Percentiles rank a stretch among this genome's conserved stretches.
phyloP scores from a whole-genome alignment of 2,329 filamentous ascomycete genomes.

The Phoma sp. region DNA sequence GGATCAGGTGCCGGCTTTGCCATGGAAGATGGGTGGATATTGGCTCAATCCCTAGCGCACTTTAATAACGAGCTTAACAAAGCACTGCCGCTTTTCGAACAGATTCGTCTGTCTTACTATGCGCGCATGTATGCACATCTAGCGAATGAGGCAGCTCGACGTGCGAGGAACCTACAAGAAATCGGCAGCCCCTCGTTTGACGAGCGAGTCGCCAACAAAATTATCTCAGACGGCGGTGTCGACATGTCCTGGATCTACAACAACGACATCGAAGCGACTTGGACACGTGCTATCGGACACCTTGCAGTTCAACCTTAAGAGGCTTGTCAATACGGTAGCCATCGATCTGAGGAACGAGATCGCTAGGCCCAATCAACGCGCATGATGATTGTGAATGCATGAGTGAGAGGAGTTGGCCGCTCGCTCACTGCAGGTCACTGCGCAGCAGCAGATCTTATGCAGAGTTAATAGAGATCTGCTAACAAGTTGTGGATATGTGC shows the following conservation, averaged over 20 bases:
- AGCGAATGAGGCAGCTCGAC: slow-evolving; percentile 20
- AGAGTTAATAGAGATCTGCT: too few relatives aligned
- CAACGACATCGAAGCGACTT: slow-evolving; percentile 52
- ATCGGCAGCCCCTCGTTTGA: slow-evolving; percentile 32
- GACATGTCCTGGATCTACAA: slow-evolving; percentile 53
- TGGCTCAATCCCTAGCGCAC: slow-evolving; percentile 44
- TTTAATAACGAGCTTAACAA: slow-evolving; percentile 24
- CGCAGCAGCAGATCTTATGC: too few relatives aligned
- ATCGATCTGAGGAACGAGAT: too few relatives aligned
- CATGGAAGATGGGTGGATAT: slow-evolving; percentile 56
- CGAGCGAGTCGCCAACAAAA: slow-evolving; percentile 36
- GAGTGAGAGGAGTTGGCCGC: too few relatives aligned
- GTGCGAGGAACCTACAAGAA: slow-evolving; percentile 16
- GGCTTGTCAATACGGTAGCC: too few relatives aligned
- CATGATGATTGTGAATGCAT: too few relatives aligned
- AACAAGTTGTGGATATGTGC: too few relatives aligned
- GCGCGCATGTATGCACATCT: slow-evolving; percentile 50
- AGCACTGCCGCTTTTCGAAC: slow-evolving; percentile 51
- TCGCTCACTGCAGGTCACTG: too few relatives aligned
- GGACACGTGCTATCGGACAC: slow-evolving; percentile 25
- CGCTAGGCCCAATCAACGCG: too few relatives aligned
- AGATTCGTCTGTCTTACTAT: slow-evolving; percentile 53
- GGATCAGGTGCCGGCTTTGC: slow-evolving; percentile 57
- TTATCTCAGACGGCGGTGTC: slow-evolving; percentile 42
- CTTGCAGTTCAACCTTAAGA: background rate